Evolutionary conservation across 345 rosid genomes (phyloP), one percentile per base, ranked within the genome.

Genomic region (Eucalyptus rudis): DNA sequence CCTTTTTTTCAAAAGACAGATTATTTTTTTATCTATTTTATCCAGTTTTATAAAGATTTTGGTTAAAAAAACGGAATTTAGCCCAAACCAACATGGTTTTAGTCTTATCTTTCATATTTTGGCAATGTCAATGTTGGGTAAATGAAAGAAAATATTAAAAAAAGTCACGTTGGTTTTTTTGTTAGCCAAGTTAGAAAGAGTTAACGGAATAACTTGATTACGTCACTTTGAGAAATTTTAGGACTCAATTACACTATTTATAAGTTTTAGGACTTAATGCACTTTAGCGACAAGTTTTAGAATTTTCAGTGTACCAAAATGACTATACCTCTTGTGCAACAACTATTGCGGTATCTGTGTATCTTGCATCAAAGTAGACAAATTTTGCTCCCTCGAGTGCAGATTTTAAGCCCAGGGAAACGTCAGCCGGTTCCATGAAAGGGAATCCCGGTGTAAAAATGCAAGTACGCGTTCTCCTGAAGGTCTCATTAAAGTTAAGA

Each of bases 401-500:
- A 71, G 96, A 92, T 89, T 87, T 71, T 88, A 96, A 88, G 64
- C 86, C 89, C 86, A 93, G 90, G 85, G 95, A 88, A 89, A 97
- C 94, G 47, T 96, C 99, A 86, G 90, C 92, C 3, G 96, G 95
- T 87, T 71, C 80, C 95, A 96, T 91, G 59, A 93, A 94, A 86
- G 99, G 99, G 81, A 93, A 49, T 88, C 98, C 99, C 47, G 97
- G 96, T 44, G 98, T 95, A 89, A 96, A 97, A 88, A 96, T 97
- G 91, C 99, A 97, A 29, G 99, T 97, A 13, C 99, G 97, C 40
- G 98, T 96, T 92, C 95, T 94, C 94, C 99, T 97, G 93, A 71
- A 92, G 90, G 87, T 88, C 87, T 64, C 31, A 86, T 45, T 11
- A 43, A 11, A 83, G 86, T 49, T 6, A 1, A 83, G 1, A 24